Conservation (phyloP, 1,139 yeast genomes). For the Sugiyamaella novakii region DNA sequence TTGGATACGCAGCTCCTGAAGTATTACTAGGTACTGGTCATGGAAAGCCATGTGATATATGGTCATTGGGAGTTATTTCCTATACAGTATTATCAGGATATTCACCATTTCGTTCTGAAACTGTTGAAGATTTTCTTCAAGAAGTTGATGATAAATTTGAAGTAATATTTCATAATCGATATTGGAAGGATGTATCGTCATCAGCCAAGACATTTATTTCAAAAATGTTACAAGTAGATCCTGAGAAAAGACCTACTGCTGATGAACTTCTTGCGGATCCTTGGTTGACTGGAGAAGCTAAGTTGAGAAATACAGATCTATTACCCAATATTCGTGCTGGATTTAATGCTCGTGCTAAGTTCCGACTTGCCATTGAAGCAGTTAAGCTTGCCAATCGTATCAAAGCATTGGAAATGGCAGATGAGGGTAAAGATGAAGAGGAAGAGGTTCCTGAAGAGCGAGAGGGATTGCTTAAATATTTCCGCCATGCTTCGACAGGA, state of each 20-base stretch:
- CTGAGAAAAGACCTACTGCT: constrained; percentile 68
- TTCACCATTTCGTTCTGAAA: constrained; percentile 87
- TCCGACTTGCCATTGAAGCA: constrained; percentile 82
- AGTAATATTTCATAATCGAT: constrained; percentile 81
- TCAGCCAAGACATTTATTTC: constrained; percentile 76
- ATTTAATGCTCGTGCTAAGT: constrained; percentile 81
- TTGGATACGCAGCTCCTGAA: constrained; percentile 96
- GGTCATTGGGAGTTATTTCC: constrained; percentile 91
- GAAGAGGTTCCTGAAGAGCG: constrained; percentile 40
- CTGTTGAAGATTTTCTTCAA: constrained; percentile 72
- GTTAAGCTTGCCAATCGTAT: constrained; percentile 76
- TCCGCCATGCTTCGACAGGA: constrained; percentile 5
- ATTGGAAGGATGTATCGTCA: constrained; percentile 77
- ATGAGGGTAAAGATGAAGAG: constrained; percentile 57
- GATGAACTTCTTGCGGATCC: constrained; percentile 61
- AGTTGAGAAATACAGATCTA: constrained; percentile 53
- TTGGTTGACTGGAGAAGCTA: constrained; percentile 58
- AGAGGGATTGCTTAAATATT: constrained; percentile 23
- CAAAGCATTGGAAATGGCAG: constrained; percentile 57
- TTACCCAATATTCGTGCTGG: constrained; percentile 71
- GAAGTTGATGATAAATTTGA: constrained; percentile 70
- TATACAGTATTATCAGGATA: constrained; percentile 91
- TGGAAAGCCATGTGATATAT: constrained; percentile 88
- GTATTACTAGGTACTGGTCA: constrained; percentile 76
- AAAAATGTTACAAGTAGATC: constrained; percentile 65